Percentiles rank a stretch among this genome's conserved stretches.
These are phyloP conservation scores for Pyrenophora teres DNA, from an alignment of 2,329 filamentous ascomycete species.

Conservation along the genomic window DNA sequence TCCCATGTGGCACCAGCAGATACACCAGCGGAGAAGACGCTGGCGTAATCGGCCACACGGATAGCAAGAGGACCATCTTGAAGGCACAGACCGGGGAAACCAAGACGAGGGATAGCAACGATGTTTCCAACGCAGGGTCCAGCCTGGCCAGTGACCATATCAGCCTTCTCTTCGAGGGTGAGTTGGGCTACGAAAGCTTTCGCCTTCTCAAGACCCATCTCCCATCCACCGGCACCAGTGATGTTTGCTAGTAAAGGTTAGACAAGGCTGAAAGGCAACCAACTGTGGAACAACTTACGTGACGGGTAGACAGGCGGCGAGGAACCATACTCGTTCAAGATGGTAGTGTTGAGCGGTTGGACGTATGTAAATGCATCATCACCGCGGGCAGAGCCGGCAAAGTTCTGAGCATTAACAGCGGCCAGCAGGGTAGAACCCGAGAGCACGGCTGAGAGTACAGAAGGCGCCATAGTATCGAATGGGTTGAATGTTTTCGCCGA, in stretches of 20 bases:
- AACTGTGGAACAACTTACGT: conserved; percentile 22
- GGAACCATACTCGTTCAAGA: conserved; percentile 35
- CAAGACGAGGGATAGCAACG: conserved; percentile 45
- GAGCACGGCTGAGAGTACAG: conserved; percentile 28
- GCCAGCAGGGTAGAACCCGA: conserved; percentile 29
- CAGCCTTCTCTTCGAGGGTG: conserved; percentile 40
- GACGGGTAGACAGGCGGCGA: conserved; percentile 37
- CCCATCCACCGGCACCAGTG: conserved; percentile 40
- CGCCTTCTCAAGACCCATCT: conserved; percentile 39
- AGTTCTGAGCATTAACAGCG: conserved; percentile 33
- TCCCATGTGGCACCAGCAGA: conserved; percentile 49
- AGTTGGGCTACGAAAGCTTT: conserved; percentile 39
- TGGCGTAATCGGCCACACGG: conserved; percentile 42
- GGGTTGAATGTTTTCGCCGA: conserved; percentile 5
- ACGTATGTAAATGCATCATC: conserved; percentile 35
- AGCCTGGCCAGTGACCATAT: conserved; percentile 48
- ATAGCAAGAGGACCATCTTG: conserved; percentile 48
- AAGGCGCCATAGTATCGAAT: conserved; percentile 32
- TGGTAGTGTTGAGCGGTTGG: conserved; percentile 39
- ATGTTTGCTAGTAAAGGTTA: conserved; percentile 49
- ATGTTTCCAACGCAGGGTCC: conserved; percentile 61
- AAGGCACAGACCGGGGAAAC: conserved; percentile 49
- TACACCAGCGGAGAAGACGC: conserved; percentile 49
- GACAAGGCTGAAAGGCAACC: not conserved
- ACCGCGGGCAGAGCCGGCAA: conserved; percentile 15